Percentiles rank a stretch among this genome's conserved stretches.
phyloP scores from a whole-genome alignment of 1,284 basidiomycete genomes.

The Puccinia brachypodii region DNA sequence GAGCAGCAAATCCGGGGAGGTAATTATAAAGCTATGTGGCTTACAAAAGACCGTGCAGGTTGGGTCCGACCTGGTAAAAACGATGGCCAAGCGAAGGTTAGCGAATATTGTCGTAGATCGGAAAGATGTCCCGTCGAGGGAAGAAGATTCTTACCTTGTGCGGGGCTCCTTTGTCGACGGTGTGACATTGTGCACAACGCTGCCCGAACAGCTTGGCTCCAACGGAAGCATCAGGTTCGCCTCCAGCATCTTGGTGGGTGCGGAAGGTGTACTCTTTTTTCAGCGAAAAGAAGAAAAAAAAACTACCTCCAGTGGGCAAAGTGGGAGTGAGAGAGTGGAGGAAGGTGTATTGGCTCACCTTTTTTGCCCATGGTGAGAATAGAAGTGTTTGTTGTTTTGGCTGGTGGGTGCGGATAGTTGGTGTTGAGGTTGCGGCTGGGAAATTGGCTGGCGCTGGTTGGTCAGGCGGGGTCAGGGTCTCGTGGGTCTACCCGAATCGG shows the following conservation, averaged over 20 bases:
- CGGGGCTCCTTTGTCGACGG: conserved; percentile 74
- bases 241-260: not conserved
- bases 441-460: not conserved
- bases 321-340: not conserved
- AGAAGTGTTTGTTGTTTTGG: not conserved
- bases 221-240: conserved; percentile 13
- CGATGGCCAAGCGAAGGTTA: not conserved
- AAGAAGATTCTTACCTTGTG: conserved; percentile 63
- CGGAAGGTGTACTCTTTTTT: not conserved
- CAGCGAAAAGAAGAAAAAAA: not conserved
- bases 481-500: not conserved
- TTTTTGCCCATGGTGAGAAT: conserved; percentile 1
- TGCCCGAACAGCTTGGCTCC: conserved; percentile 59
- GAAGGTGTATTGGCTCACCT: not conserved
- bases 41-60: conserved; percentile 76
- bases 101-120: not conserved
- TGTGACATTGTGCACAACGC: conserved; percentile 97
- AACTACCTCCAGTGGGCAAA: not conserved
- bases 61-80: conserved; percentile 72
- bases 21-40: too few species aligned
- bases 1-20: too few species aligned
- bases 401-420: not conserved
- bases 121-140: not conserved
- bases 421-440: not conserved
- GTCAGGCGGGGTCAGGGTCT: not conserved